Conservation (phyloP, 192 early-diverging fungal species). For the Coemansia sp. region DNA sequence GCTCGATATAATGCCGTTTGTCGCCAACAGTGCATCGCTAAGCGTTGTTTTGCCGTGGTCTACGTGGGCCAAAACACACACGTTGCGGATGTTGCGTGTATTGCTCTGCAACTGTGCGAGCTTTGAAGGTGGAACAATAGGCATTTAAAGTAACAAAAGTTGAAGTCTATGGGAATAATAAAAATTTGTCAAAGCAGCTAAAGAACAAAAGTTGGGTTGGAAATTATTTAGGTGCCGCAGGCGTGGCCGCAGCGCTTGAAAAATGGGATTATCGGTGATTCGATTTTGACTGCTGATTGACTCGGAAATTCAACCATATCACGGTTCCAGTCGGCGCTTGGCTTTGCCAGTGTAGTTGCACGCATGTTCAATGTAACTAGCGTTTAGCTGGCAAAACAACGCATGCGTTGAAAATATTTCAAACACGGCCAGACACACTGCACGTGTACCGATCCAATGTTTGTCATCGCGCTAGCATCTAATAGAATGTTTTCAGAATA, state of each 20-base stretch:
- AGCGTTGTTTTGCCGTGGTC: slow-evolving; percentile 99
- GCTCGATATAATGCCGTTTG: slow-evolving; percentile 95
- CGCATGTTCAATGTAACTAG: no score
- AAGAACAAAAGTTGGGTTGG: neutral
- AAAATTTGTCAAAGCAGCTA: neutral
- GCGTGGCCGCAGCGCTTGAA: neutral
- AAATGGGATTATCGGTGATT: no score
- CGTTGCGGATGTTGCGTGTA: slow-evolving; percentile 79
- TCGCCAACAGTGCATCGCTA: slow-evolving; percentile 90
- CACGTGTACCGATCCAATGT: no score
- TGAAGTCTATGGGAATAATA: neutral
- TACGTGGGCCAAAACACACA: slow-evolving; percentile 98
- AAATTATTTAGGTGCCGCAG: neutral
- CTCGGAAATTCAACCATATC: no score
- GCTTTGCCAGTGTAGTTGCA: no score
- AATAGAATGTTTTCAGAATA: no score
- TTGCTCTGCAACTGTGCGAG: slow-evolving; percentile 69
- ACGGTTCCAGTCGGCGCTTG: no score
- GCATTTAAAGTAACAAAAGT: slow-evolving; percentile 50
- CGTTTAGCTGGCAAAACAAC: no score
- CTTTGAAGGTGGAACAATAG: slow-evolving; percentile 62
- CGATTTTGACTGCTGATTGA: no score
- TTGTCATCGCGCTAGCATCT: no score
- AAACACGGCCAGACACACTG: no score
- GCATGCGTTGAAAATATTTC: no score